Evolutionary conservation across 2,329 filamentous ascomycete species (phyloP).

Genomic region (Pyrenochaeta sp.): DNA sequence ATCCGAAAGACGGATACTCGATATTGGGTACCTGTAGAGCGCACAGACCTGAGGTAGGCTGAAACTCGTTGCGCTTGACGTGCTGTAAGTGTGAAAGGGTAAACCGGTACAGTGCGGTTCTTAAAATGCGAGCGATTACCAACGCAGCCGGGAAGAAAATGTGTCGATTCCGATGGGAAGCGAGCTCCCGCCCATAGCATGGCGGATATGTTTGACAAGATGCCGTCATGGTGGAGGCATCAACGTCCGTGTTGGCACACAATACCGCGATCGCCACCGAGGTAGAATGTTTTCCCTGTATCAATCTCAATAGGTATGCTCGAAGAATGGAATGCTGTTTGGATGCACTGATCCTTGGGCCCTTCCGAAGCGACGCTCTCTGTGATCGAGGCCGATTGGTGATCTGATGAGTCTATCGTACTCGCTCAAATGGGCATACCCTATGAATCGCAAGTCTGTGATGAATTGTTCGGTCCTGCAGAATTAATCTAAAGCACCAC

Average conservation of each 20-base stretch:
- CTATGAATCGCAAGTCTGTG: too few species aligned
- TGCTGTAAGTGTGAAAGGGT: constrained; percentile 14
- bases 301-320: not conserved
- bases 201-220: not conserved
- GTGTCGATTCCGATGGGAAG: constrained; percentile 1
- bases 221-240: too few species aligned
- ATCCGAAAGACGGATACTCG: constrained; percentile 1
- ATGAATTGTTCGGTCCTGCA: too few species aligned
- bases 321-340: not conserved
- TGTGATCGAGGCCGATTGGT: not conserved
- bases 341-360: not conserved
- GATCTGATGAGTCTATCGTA: too few species aligned
- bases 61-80: constrained; percentile 25
- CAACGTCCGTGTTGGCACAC: too few species aligned
- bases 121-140: not conserved
- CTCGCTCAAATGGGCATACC: too few species aligned
- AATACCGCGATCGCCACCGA: too few species aligned
- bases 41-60: constrained; percentile 25
- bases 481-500: too few species aligned
- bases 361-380: not conserved
- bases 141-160: constrained; percentile 1
- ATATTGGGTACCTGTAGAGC: constrained; percentile 18
- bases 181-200: constrained; percentile 4
- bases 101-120: not conserved
- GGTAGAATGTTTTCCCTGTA: too few species aligned